Base-by-base conservation (phyloP, 345 rosid genomes). In the Aquilaria yunnanensis region DNA sequence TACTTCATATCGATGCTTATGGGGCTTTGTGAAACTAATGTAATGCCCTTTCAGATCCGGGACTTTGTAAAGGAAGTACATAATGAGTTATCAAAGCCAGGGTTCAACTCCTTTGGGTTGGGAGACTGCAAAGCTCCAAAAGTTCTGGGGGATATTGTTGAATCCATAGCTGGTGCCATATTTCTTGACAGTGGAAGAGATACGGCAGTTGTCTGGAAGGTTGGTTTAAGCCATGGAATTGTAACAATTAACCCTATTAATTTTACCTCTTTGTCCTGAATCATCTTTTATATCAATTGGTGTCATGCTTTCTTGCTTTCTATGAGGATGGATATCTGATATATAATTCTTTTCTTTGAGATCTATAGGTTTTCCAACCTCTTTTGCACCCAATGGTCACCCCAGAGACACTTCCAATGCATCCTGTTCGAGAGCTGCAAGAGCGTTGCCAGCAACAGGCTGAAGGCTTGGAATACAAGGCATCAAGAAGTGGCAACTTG, bases 41-140 rank as follows among this genome's bases (percentile, higher is more conserved):
- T 37, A 9, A 37, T 37, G 43, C 43, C 33, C 56, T 61, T 72
- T 63, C 83, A 94, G 99, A 94, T 94, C 69, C 72, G 96, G 47
- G 99, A 94, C 13, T 94, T 94, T 70, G 99, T 90, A 58, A 86
- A 77, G 71, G 99, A 94, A 80, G 97, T 79, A 65, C 85, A 77
- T 54, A 82, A 83, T 10, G 97, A 90, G 70, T 75, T 86, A 32
- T 80, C 72, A 45, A 90, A 88, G 81, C 97, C 97, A 12, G 95
- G 92, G 55, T 88, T 85, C 72, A 94, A 94, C 74, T 94, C 97
- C n/a, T 94, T 94, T 61, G 96, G 99, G 59, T 69, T 94, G 67
- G 97, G 97, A 72, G 99, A 94, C 67, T 90, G 99, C 77, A 94
- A 90, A 84, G 99, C 99, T 30, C 99, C 99, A 8, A 94, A 94